Conservation (phyloP, 305 asterid genomes). For the Fraxinus xanthoxyloides region DNA sequence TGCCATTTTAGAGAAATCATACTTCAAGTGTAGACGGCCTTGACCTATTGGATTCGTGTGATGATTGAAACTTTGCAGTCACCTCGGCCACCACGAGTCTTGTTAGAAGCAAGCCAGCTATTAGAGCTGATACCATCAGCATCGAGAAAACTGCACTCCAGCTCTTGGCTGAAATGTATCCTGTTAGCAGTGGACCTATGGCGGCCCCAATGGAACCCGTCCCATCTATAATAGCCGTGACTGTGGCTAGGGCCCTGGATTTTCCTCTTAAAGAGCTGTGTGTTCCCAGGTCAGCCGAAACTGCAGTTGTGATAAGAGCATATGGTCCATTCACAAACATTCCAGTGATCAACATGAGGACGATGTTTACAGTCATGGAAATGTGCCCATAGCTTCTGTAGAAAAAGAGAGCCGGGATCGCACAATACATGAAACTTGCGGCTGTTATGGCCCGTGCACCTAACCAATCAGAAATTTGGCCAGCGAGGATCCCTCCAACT, state of each 20-base stretch:
- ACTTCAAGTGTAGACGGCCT: conserved; percentile 40
- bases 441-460: conserved; percentile 88
- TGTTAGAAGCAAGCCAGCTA: conserved; percentile 82
- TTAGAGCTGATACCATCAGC: conserved; percentile 83
- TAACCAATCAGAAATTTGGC: conserved; percentile 76
- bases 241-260: conserved; percentile 83
- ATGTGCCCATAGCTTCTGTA: conserved; percentile 76
- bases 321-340: conserved; percentile 90
- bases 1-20: conserved; percentile 27
- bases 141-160: conserved; percentile 85
- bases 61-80: conserved; percentile 49
- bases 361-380: conserved; percentile 62
- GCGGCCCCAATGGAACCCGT: conserved; percentile 98
- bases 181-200: conserved; percentile 80
- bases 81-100: conserved; percentile 85
- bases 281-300: conserved; percentile 92
- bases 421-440: conserved; percentile 93
- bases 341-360: conserved; percentile 79
- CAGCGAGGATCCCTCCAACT: conserved; percentile 85
- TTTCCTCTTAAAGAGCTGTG: conserved; percentile 83
- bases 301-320: conserved; percentile 94
- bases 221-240: conserved; percentile 90
- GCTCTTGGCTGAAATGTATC: conserved; percentile 79
- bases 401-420: conserved; percentile 82
- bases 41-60: conserved; percentile 28